A percentile compares a stretch with the other conserved stretches of the same genome.
Evolutionary conservation across 352 stramenopile species (phyloP).

Genomic region (Phytophthora palmivora): DNA sequence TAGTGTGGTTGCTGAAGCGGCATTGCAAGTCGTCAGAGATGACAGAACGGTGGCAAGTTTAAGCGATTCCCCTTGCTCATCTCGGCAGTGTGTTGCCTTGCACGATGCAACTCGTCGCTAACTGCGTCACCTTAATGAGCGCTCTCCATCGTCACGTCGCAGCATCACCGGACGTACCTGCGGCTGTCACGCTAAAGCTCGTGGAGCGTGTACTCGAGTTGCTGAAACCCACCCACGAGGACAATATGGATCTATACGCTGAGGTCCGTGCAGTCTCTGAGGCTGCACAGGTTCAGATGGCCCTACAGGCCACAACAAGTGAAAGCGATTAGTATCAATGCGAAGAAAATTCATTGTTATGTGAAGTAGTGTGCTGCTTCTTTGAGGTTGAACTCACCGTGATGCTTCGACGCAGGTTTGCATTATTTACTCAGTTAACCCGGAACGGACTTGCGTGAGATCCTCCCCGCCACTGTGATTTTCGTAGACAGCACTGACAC

Average conservation of each 20-base stretch:
- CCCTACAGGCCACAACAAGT: slow-evolving; percentile 14
- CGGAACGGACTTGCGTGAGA: too few relatives aligned
- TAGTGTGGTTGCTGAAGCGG: slow-evolving; percentile 33
- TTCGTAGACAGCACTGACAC: too few relatives aligned
- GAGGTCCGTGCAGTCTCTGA: slow-evolving; percentile 51
- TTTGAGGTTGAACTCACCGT: too few relatives aligned
- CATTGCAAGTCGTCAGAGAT: slow-evolving; percentile 29
- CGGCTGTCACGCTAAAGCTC: slow-evolving; percentile 65
- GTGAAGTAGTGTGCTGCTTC: too few relatives aligned
- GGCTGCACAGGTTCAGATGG: slow-evolving; percentile 43
- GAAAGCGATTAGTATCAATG: slow-evolving; percentile 13
- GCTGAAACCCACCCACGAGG: slow-evolving; percentile 54
- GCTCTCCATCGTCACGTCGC: slow-evolving; percentile 43
- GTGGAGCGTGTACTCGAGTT: slow-evolving; percentile 69
- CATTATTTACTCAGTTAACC: too few relatives aligned
- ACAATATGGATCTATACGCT: slow-evolving; percentile 72
- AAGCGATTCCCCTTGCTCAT: background rate
- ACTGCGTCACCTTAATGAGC: slow-evolving; percentile 67
- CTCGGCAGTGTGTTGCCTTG: slow-evolving; percentile 35
- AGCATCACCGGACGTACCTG: slow-evolving; percentile 41
- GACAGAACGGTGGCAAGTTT: slow-evolving; percentile 13
- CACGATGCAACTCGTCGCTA: slow-evolving; percentile 58
- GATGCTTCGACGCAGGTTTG: too few relatives aligned
- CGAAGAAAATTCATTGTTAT: background rate
- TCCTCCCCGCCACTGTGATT: too few relatives aligned